Evolutionary conservation across 371 early-diverging fungal species (phyloP), one percentile per base, ranked within the genome.

Genomic region (Mortierella sp.): DNA sequence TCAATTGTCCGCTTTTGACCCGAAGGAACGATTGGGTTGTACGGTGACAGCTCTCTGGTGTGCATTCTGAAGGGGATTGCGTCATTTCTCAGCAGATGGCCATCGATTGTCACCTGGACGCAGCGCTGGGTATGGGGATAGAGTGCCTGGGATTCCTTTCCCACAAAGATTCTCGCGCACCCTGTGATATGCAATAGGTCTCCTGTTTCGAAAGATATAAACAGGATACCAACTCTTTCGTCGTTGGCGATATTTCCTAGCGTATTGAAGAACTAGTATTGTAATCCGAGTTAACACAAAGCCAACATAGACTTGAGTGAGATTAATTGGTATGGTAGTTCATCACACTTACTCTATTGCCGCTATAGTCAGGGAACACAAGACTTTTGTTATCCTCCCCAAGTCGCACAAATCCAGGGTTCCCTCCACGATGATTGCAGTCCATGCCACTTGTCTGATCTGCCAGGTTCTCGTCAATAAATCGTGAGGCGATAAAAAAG

Each of bases 391-490:
- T 65, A 7, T 71, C 69, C 8, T 63, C 45, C 3, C 15, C 24
- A 24, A 78, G 22, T 10, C 59, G 74, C 7, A 65, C 70, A 45
- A 73, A 78, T 15, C 79, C 79, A 3, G 79, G 79, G 24, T 78
- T 78, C 24, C 79, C 79, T 41, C 79, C 79, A 5, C 79, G 74
- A 24, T 78, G 79, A 38, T 78, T 78, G 58, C 79, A 78, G 43
- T 78, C 79, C 79, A 78, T 78, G 16, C 79, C 79, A 28, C 74
- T 78, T n/a, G 74, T 74, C 58, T 78, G 79, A 24, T 73, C 79
- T 3, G 74, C 55, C 13, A 78, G 64, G 1, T 58, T 22, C n/a
- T 78, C 79, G n/a, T 78, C 74, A 33, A 78, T 78, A 57, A 60
- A 73, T 1, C 79, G 55, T 9, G 79, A 70, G 3, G 79, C 47